Base-by-base conservation (phyloP, 129 eudicot species). In the Mikania micrantha region DNA sequence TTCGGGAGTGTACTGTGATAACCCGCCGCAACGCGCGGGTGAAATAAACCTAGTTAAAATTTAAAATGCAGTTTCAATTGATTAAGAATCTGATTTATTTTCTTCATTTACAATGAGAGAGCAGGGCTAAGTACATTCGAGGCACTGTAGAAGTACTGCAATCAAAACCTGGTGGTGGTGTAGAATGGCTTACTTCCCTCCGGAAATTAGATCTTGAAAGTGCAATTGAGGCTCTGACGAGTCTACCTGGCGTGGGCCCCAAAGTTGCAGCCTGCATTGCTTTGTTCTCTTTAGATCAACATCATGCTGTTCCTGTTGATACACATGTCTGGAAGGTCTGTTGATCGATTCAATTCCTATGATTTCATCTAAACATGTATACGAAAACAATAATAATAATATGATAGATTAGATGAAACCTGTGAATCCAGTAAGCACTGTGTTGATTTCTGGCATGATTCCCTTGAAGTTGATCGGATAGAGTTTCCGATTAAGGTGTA, bases 321-420 rank as follows among this genome's bases (percentile, higher is more conserved):
- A 94, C 99, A 74, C 99, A 94, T 63, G 99, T 94, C 35, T 94
- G 97, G 99, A 76, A 86, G 99, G 98, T 92, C 20, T 80, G 81
- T 34, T n/a, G n/a, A n/a, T n/a, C n/a, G n/a, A n/a, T n/a, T n/a
- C n/a, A n/a, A n/a, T n/a, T n/a, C n/a, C n/a, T n/a, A n/a, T n/a
- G n/a, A n/a, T n/a, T n/a, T n/a, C n/a, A n/a, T n/a, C n/a, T n/a
- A n/a, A n/a, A n/a, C n/a, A n/a, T n/a, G n/a, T n/a, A n/a, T n/a
- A n/a, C n/a, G n/a, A n/a, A n/a, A n/a, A n/a, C n/a, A n/a, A n/a
- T n/a, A n/a, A n/a, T n/a, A n/a, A n/a, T n/a, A n/a, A n/a, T n/a
- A n/a, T n/a, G n/a, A n/a, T n/a, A n/a, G n/a, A n/a, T n/a, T n/a
- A n/a, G n/a, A n/a, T n/a, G n/a, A n/a, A n/a, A n/a, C n/a, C n/a